These are phyloP conservation scores for Daldinia sp. DNA, from an alignment of 2,329 filamentous ascomycete genomes.

Conservation along the genomic window DNA sequence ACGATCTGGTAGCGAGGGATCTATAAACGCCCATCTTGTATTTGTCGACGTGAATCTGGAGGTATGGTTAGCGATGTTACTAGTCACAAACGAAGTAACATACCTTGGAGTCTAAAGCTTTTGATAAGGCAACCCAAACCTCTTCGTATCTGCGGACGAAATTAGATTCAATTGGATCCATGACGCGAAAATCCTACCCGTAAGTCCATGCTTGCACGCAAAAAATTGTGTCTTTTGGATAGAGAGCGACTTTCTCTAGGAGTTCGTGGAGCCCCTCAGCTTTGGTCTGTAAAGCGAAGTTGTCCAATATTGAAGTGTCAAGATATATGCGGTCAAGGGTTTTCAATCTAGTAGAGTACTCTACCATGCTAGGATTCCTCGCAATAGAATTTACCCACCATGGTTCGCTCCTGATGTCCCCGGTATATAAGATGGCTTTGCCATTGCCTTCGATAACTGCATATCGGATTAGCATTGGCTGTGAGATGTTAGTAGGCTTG, in stretches of 20 bases:
- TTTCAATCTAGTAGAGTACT: slow-evolving; percentile 73
- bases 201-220: slow-evolving; percentile 92
- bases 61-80: slow-evolving; percentile 16
- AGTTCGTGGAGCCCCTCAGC: slow-evolving; percentile 80
- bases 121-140: slow-evolving; percentile 84
- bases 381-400: slow-evolving; percentile 84
- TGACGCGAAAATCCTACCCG: slow-evolving; percentile 52
- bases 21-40: slow-evolving; percentile 81
- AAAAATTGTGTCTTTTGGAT: slow-evolving; percentile 79
- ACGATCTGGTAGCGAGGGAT: slow-evolving; percentile 61
- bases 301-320: slow-evolving; percentile 77
- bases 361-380: slow-evolving; percentile 75
- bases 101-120: slow-evolving; percentile 71
- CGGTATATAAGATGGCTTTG: slow-evolving; percentile 84
- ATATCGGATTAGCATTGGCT: slow-evolving; percentile 7
- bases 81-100: background rate
- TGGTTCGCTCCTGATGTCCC: slow-evolving; percentile 83
- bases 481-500: background rate
- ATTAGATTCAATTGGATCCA: background rate
- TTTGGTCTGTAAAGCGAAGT: slow-evolving; percentile 65
- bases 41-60: slow-evolving; percentile 78
- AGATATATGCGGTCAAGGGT: slow-evolving; percentile 84
- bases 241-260: slow-evolving; percentile 70
- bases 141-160: slow-evolving; percentile 74
- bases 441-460: slow-evolving; percentile 76